Base-by-base conservation (phyloP, 805 yeast genomes). In the Candida incommunis region DNA sequence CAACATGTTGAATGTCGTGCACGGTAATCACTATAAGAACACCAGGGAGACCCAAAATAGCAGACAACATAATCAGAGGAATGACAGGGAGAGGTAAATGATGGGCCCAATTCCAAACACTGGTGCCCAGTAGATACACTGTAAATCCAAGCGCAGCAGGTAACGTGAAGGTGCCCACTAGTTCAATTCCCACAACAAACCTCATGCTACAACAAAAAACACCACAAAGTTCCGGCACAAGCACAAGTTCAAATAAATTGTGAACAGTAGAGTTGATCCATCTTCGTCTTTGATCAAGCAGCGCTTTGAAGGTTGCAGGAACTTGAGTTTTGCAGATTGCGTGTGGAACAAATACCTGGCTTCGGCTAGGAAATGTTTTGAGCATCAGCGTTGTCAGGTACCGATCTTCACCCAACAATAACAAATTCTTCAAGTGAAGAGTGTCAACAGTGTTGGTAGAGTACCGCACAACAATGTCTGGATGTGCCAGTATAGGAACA, bases 221-320 rank as follows among this genome's bases (percentile, higher is more conserved):
- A 52, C 96, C 96, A 71, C 96, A 88, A 51, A 88, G 71, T 61
- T 88, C 95, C 48, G 78, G 80, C 31, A 87, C 90, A 51, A 85
- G 63, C 1, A 80, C 82, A 55, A 88, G 74, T 60, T 88, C 96
- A 82, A 88, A 75, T 61, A 88, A 72, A 58, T 88, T 88, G 62
- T 88, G 96, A 23, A 88, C 92, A 0, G 96, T 88, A 2, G 96
- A 87, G 62, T 88, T 88, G 52, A 88, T 88, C 96, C 96, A 88
- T 61, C 96, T 82, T 67, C 96, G 84, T 62, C 96, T 80, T 61
- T 88, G 96, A 0, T 96, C 88, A 41, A 88, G 67, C 50, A 88
- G 67, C 45, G 88, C 92, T 47, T 65, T 71, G 58, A 88, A 84
- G 40, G 72, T 71, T 53, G 80, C 82, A 1, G 96, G 96, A 21